These are phyloP conservation scores for Cephaloascus fragrans DNA, from an alignment of 805 yeast genomes.

Conservation along the genomic window DNA sequence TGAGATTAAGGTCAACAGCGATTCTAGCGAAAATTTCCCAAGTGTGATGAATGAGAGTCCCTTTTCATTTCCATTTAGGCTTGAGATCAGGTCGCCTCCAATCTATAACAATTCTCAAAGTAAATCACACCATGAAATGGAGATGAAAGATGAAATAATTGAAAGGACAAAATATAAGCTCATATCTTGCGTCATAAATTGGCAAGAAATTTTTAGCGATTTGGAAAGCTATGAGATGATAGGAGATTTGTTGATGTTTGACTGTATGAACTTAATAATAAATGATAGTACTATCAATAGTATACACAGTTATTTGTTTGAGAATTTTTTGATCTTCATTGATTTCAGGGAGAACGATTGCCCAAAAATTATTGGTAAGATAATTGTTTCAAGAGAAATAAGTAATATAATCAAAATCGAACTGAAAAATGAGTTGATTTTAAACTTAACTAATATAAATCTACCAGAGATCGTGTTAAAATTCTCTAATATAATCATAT, in stretches of 20 bases:
- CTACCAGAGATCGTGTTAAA: not conserved
- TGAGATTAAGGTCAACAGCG: not conserved
- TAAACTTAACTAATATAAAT: not conserved
- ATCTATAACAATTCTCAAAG: not conserved
- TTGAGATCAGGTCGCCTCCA: too few species aligned
- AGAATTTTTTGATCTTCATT: not conserved
- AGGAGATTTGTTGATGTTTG: not conserved
- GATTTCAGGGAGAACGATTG: not conserved
- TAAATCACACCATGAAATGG: not conserved
- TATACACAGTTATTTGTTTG: not conserved
- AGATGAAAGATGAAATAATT: not conserved
- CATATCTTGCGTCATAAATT: too few species aligned
- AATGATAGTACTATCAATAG: not conserved
- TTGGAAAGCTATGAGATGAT: not conserved
- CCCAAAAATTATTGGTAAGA: not conserved
- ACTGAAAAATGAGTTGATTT: not conserved
- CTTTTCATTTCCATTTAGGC: too few species aligned
- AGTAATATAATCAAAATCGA: not conserved
- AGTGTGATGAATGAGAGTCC: too few species aligned
- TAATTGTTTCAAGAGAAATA: not conserved
- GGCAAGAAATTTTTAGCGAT: not conserved
- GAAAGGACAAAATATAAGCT: not conserved
- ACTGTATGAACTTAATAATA: not conserved
- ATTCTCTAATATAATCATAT: not conserved
- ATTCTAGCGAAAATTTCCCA: too few species aligned